phyloP scores from a whole-genome alignment of 768 basidiomycete genomes.

The Trametes cinnabarina region DNA sequence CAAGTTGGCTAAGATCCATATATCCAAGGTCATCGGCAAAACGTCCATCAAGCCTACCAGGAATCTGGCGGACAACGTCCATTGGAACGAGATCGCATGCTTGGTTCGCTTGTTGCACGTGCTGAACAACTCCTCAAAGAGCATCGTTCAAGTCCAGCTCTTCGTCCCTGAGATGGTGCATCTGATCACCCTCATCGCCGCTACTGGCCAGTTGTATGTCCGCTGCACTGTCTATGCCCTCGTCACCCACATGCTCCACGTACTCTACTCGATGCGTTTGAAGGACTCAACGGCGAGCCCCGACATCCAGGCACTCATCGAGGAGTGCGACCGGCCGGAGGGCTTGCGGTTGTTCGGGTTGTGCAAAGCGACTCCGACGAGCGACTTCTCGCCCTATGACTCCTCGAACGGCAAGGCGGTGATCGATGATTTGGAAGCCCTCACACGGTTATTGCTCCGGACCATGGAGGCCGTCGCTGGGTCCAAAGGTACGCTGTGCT shows the following conservation, averaged over 20 bases:
- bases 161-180: conserved; percentile 84
- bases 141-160: conserved; percentile 65
- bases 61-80: conserved; percentile 64
- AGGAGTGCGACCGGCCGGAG: conserved; percentile 54
- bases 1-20: too few species aligned
- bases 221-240: conserved; percentile 82
- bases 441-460: conserved; percentile 60
- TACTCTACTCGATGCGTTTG: conserved; percentile 57
- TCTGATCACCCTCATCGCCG: conserved; percentile 73
- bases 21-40: conserved; percentile 73
- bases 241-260: conserved; percentile 78
- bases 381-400: conserved; percentile 65
- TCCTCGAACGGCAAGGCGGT: conserved; percentile 49
- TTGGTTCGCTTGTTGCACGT: conserved; percentile 73
- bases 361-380: conserved; percentile 54
- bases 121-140: conserved; percentile 64
- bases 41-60: conserved; percentile 62
- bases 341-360: conserved; percentile 75
- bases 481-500: conserved; percentile 52
- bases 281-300: conserved; percentile 56
- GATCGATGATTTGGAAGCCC: conserved; percentile 64
- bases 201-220: conserved; percentile 68
- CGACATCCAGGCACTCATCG: conserved; percentile 61
- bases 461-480: conserved; percentile 65
- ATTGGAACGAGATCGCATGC: conserved; percentile 81